Evolutionary conservation across 306 rosid species (phyloP), one percentile per base, ranked within the genome.

Genomic region (Canavalia ensiformis): DNA sequence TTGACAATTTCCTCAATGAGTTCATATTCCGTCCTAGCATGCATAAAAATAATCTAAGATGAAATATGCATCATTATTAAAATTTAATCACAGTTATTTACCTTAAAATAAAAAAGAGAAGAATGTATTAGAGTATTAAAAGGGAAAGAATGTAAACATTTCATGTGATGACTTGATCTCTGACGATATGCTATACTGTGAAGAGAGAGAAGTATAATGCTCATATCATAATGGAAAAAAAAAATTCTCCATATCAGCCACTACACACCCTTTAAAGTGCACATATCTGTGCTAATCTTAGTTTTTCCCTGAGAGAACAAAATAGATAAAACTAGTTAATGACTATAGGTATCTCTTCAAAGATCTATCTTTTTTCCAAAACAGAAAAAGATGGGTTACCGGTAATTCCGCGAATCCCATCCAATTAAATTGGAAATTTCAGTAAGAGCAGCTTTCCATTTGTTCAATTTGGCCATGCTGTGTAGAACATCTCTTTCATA

Each of bases 361-460:
- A 37, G 41, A 37, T 37, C 3, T 37, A 37, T 37, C 41, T 37
- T 2, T 37, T 37, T 52, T 6, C 50, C 34, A 73, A 55, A 45
- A 46, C 7, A 42, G 5, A 30, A 25, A 35, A 35, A 0, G 7
- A 34, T 35, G 10, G 33, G 11, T 62, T 76, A 63, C 63, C 81
- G 0, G 46, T n/a, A 46, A 49, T 37, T 76, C 73, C 47, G 34
- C 10, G 47, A 49, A 8, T 76, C 72, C 81, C 81, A 76, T n/a
- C 81, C 81, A 63, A 25, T 29, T 47, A 76, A 47, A 62, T 76
- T 18, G 25, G 25, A 18, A 18, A 18, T 18, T 18, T 18, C 25
- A 69, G 57, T 69, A 0, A 69, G 74, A 76, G 81, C 73, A 63
- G 72, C 64, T 76, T 64, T 76, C 81, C 81, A 76, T 3, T 63